These are phyloP conservation scores for Penicillium paneum DNA, from an alignment of 2,329 filamentous ascomycete genomes.

Conservation along the genomic window DNA sequence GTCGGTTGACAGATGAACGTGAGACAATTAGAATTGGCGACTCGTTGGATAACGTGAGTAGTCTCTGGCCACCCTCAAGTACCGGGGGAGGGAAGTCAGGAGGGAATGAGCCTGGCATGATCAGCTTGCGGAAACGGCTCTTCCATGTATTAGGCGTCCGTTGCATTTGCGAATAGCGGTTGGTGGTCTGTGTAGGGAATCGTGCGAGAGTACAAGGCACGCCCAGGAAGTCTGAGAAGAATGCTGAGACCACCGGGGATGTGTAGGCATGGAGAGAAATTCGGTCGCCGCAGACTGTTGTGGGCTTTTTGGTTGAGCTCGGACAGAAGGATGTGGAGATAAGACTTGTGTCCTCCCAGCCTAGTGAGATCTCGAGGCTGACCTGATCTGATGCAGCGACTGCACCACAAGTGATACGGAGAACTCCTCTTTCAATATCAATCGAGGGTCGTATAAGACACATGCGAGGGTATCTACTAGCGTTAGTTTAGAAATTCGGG, in stretches of 20 bases:
- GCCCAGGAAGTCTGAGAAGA: conserved; percentile 72
- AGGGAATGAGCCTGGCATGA: conserved; percentile 56
- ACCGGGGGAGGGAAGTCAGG: conserved; percentile 46
- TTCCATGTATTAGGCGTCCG: conserved; percentile 48
- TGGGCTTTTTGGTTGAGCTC: conserved; percentile 43
- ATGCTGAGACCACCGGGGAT: conserved; percentile 62
- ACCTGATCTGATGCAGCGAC: conserved; percentile 30
- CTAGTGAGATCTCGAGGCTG: conserved; percentile 38
- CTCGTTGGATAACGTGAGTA: conserved; percentile 85
- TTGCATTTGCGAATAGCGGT: conserved; percentile 69
- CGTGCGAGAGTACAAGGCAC: conserved; percentile 80
- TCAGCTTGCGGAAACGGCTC: conserved; percentile 20
- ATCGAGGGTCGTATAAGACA: conserved; percentile 72
- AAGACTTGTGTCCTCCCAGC: conserved; percentile 40
- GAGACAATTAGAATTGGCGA: conserved; percentile 87
- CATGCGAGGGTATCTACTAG: conserved; percentile 63
- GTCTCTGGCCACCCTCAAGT: conserved; percentile 41
- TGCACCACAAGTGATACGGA: conserved; percentile 55
- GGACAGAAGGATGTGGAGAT: conserved; percentile 63
- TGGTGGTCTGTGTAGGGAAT: conserved; percentile 68
- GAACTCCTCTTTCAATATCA: conserved; percentile 64
- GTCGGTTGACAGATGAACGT: conserved; percentile 69
- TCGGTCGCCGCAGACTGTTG: conserved; percentile 79
- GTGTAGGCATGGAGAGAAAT: conserved; percentile 70
- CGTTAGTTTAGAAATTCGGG: neutral